A percentile compares a stretch with the other conserved stretches of the same genome.
These are phyloP conservation scores for Malus hybrid DNA, from an alignment of 331 rosid species.

Conservation along the genomic window DNA sequence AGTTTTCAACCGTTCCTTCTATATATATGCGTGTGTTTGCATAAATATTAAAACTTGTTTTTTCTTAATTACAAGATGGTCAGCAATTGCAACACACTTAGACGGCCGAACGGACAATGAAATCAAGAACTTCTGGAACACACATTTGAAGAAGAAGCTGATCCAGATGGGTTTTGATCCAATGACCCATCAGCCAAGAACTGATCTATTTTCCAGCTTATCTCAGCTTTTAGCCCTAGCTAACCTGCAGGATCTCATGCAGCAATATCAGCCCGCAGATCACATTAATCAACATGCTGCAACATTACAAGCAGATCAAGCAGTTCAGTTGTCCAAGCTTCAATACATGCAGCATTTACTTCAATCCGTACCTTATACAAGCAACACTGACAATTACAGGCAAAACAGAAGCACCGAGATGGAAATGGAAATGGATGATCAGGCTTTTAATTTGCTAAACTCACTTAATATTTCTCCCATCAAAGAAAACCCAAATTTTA, in stretches of 20 bases:
- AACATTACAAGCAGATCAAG: slow-evolving; percentile 40
- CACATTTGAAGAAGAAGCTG: slow-evolving; percentile 72
- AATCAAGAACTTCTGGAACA: slow-evolving; percentile 84
- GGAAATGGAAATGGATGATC: slow-evolving; percentile 25
- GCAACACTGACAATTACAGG: slow-evolving; percentile 18
- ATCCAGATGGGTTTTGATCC: slow-evolving; percentile 96
- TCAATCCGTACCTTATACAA: slow-evolving; percentile 28
- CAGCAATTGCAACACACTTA: slow-evolving; percentile 73
- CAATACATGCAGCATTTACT: slow-evolving; percentile 44
- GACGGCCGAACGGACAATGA: slow-evolving; percentile 79
- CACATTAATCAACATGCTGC: slow-evolving; percentile 26
- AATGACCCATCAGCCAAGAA: slow-evolving; percentile 87
- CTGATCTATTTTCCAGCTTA: slow-evolving; percentile 54
- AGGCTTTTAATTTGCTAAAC: slow-evolving; percentile 25
- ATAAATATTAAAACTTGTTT: not conserved
- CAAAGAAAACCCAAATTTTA: slow-evolving; percentile 22
- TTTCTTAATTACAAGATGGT: slow-evolving; percentile 40
- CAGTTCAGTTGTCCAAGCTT: slow-evolving; percentile 46
- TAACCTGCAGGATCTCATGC: slow-evolving; percentile 46
- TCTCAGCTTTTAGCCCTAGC: slow-evolving; percentile 60
- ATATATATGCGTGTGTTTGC: not conserved
- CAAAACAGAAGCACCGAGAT: slow-evolving; percentile 17
- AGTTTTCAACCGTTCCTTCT: not conserved
- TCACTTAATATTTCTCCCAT: slow-evolving; percentile 13
- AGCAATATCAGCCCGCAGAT: slow-evolving; percentile 34